phyloP scores from a whole-genome alignment of 2,329 filamentous ascomycete species.

The Colletotrichum sp. region DNA sequence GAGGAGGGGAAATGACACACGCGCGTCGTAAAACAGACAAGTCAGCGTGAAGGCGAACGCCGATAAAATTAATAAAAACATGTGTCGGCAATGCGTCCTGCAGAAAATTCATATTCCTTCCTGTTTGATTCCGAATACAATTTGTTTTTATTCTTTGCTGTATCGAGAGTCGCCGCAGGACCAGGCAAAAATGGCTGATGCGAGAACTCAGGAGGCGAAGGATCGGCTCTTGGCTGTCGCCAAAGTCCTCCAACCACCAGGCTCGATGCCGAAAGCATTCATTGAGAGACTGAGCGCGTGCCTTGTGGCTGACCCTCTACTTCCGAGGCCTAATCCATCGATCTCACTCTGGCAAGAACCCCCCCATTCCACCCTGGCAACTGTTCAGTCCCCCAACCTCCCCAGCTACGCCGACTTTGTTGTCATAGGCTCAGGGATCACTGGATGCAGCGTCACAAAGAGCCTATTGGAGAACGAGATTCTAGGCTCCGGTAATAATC shows the following conservation, averaged over 20 bases:
- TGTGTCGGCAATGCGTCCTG: accelerated
- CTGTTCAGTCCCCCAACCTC: not conserved
- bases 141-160: not conserved
- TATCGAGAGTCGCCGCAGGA: not conserved
- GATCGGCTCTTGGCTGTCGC: not conserved
- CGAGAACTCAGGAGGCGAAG: not conserved
- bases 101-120: not conserved
- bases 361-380: not conserved
- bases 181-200: not conserved
- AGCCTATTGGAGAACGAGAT: not conserved
- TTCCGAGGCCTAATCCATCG: not conserved
- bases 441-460: not conserved
- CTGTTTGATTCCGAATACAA: not conserved
- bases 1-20: not conserved
- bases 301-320: not conserved
- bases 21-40: accelerated
- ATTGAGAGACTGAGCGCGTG: not conserved
- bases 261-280: not conserved
- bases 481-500: not conserved
- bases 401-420: not conserved
- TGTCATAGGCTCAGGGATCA: not conserved
- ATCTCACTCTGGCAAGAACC: not conserved
- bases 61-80: not conserved
- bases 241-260: not conserved
- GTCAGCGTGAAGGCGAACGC: not conserved